Conservation (phyloP, 2,329 filamentous ascomycete genomes). For the Pseudogymnoascus sp. region DNA sequence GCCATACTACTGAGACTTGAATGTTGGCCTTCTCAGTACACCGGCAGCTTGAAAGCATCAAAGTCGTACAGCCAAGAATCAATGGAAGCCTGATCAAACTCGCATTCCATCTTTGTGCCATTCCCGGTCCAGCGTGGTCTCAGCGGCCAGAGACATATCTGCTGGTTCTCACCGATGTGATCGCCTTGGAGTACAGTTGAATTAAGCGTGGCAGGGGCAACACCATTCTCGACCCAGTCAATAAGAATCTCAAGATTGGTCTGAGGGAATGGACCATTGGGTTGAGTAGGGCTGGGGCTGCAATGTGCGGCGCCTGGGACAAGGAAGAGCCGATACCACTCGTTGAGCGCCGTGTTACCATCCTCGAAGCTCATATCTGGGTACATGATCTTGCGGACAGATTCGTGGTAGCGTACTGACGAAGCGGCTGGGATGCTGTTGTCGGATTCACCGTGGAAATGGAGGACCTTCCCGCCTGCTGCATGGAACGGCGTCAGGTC, state of each 20-base stretch:
- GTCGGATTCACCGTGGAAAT: conserved; percentile 47
- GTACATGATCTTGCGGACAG: conserved; percentile 44
- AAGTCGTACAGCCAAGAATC: conserved; percentile 35
- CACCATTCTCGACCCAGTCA: conserved; percentile 44
- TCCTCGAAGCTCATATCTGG: conserved; percentile 32
- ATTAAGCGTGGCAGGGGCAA: conserved; percentile 37
- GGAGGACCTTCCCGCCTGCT: conserved; percentile 43
- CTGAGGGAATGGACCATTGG: conserved; percentile 35
- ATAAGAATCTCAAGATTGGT: conserved; percentile 41
- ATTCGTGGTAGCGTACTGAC: conserved; percentile 42
- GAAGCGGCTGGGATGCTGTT: conserved; percentile 39
- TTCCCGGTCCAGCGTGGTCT: conserved; percentile 35
- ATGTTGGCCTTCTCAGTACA: conserved; percentile 27
- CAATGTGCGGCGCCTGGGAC: conserved; percentile 48
- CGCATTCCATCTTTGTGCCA: conserved; percentile 30
- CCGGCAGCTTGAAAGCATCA: conserved; percentile 33
- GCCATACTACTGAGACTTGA: neutral
- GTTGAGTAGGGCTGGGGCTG: conserved; percentile 33
- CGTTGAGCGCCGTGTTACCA: conserved; percentile 36
- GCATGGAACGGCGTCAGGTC: conserved; percentile 39
- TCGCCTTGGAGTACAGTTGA: conserved; percentile 23
- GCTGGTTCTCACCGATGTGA: conserved; percentile 29
- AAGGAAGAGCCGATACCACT: conserved; percentile 43
- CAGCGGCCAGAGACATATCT: conserved; percentile 37
- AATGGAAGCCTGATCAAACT: conserved; percentile 32